These are phyloP conservation scores for Kwoniella shivajii DNA, from an alignment of 1,284 basidiomycete genomes.

Conservation along the genomic window DNA sequence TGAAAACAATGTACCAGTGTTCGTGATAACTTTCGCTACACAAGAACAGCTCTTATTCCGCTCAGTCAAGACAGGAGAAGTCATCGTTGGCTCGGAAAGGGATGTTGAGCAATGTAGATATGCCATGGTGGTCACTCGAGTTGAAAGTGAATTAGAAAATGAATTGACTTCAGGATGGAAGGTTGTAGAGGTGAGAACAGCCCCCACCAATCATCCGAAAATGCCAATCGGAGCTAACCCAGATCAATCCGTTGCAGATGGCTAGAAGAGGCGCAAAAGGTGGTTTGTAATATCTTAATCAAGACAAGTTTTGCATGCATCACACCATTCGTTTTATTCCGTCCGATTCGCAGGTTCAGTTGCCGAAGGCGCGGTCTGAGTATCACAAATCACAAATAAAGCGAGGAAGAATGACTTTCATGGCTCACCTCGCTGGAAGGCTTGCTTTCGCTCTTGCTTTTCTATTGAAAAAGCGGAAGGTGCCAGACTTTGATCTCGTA, in stretches of 20 bases:
- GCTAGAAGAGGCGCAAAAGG: conserved; percentile 35
- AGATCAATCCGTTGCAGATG: conserved; percentile 22
- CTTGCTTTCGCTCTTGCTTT: too few relatives aligned
- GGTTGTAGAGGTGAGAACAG: conserved; percentile 77
- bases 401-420: too few relatives aligned
- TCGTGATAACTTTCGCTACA: conserved; percentile 88
- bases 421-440: too few relatives aligned
- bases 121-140: conserved; percentile 84
- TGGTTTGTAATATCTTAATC: conserved; percentile 12
- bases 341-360: too few relatives aligned
- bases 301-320: conserved; percentile 12
- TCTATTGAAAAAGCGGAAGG: too few relatives aligned
- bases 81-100: conserved; percentile 82
- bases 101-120: conserved; percentile 92
- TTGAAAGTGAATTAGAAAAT: conserved; percentile 82
- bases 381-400: too few relatives aligned
- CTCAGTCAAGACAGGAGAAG: conserved; percentile 81
- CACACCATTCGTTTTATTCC: conserved; percentile 9
- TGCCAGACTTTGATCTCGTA: too few relatives aligned
- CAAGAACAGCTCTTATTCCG: conserved; percentile 94
- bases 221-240: neutral
- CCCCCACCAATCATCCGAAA: neutral
- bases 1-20: conserved; percentile 85
- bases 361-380: neutral
- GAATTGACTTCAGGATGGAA: conserved; percentile 98